Evolutionary conservation across 1,284 basidiomycete species (phyloP), one percentile per base, ranked within the genome.

Genomic region (Cryptococcus deneoformans): DNA sequence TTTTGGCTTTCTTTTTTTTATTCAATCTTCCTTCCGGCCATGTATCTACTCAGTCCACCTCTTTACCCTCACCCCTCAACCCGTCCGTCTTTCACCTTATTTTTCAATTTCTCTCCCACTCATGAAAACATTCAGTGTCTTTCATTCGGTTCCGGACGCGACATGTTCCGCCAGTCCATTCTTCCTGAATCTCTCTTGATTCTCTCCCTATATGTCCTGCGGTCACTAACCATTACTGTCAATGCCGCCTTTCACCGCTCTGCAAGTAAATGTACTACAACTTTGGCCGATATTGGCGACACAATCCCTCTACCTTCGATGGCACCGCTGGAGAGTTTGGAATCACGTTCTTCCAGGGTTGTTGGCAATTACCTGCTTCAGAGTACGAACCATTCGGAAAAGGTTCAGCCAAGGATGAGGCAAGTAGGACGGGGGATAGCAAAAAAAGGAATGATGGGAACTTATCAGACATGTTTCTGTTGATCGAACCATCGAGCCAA

Each of bases 221-320:
- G n/a, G 8, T 44, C 6, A n/a, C 12, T 44, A 44, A 44, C 14
- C 24, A 1, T n/a, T 44, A 44, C 43, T 6, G 2, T 8, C 43
- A 6, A n/a, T 44, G 43, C 14, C 43, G 43, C 14, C 43, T n/a
- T 9, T 24, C 43, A 44, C 76, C 4, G 75, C 76, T 24, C 70
- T 4, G 5, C 29, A 29, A 29, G 29, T 29, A 29, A 29, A 29
- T 29, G 29, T 29, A 29, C 5, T 29, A 5, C 29, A 29, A 29
- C 5, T 29, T 29, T 29, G 1, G 29, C 5, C 29, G 29, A 4
- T 29, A 29, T 29, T 29, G 29, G 5, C 29, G 29, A 29, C 29
- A 29, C 29, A 6, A 54, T 69, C 3, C 75, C 73, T 0, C 72
- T 75, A 1, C 65, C 70, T 47, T 46, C 35, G 52, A 61, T 8